phyloP scores from a whole-genome alignment of 1,139 yeast genomes.

The Hansenula lynferdii region DNA sequence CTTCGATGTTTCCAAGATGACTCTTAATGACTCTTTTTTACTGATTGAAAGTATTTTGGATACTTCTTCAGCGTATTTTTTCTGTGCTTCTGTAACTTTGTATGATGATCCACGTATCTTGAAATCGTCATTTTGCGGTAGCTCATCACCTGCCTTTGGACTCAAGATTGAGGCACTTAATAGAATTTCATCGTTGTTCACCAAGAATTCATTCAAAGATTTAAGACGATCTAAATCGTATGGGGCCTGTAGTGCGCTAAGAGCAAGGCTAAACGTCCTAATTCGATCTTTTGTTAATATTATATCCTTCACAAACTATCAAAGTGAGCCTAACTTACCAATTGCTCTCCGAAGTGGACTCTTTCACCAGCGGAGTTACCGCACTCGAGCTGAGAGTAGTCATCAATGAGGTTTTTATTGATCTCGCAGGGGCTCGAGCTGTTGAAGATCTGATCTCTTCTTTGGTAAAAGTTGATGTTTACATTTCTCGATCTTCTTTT shows the following conservation, averaged over 20 bases:
- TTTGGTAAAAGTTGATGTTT: too few relatives aligned
- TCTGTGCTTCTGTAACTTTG: slow-evolving; percentile 6
- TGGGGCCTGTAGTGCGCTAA: slow-evolving; percentile 11
- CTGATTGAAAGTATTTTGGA: slow-evolving; percentile 32
- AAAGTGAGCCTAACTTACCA: neutral
- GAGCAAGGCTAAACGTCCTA: slow-evolving; percentile 22
- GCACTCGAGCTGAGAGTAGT: neutral
- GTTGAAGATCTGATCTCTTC: too few relatives aligned
- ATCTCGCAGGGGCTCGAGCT: too few relatives aligned
- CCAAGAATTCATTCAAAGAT: slow-evolving; percentile 42
- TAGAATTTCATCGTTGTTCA: slow-evolving; percentile 30
- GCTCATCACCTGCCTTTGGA: slow-evolving; percentile 2
- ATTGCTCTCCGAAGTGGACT: neutral
- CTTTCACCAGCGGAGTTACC: neutral
- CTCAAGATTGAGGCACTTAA: slow-evolving; percentile 35
- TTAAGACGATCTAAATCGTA: slow-evolving; percentile 22
- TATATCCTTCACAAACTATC: too few relatives aligned
- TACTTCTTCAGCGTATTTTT: slow-evolving; percentile 26
- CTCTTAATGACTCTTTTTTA: slow-evolving; percentile 39
- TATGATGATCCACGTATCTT: slow-evolving; percentile 13
- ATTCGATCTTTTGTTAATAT: slow-evolving; percentile 11
- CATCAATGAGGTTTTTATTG: neutral
- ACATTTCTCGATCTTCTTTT: slow-evolving; percentile 1
- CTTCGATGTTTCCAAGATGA: slow-evolving; percentile 36
- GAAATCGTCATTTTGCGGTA: slow-evolving; percentile 10